phyloP scores from a whole-genome alignment of 371 early-diverging fungal species.

The Smittium mucronatum region DNA sequence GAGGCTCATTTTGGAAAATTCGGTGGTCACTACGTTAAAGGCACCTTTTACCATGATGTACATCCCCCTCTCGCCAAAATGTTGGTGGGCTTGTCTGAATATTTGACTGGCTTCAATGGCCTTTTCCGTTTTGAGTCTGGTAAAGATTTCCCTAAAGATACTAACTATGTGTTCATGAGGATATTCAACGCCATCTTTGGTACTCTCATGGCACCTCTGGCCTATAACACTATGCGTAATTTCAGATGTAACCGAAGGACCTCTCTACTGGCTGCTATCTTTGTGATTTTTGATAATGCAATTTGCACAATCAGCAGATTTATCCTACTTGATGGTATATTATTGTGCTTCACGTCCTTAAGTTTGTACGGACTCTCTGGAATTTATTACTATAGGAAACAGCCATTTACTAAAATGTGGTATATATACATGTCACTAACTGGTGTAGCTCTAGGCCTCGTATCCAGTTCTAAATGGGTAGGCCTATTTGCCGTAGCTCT shows the following conservation, averaged over 20 bases:
- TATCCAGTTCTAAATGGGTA: slow-evolving; percentile 97
- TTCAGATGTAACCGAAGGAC: slow-evolving; percentile 49
- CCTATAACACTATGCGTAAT: slow-evolving; percentile 79
- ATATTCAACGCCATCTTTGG: slow-evolving; percentile 84
- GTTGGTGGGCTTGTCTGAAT: slow-evolving; percentile 85
- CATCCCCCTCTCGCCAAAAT: slow-evolving; percentile 99
- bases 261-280: slow-evolving; percentile 53
- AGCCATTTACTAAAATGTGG: slow-evolving; percentile 72
- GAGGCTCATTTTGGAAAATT: slow-evolving; percentile 93
- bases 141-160: slow-evolving; percentile 58
- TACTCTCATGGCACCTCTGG: slow-evolving; percentile 82
- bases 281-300: slow-evolving; percentile 81
- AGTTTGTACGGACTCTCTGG: slow-evolving; percentile 63
- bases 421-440: slow-evolving; percentile 75
- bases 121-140: slow-evolving; percentile 86
- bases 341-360: slow-evolving; percentile 83
- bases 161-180: slow-evolving; percentile 91
- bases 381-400: slow-evolving; percentile 55
- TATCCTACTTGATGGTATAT: slow-evolving; percentile 95
- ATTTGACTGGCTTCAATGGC: slow-evolving; percentile 80
- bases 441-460: slow-evolving; percentile 86
- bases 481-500: slow-evolving; percentile 91
- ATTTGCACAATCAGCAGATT: slow-evolving; percentile 83
- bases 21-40: slow-evolving; percentile 85
- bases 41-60: slow-evolving; percentile 96